Evolutionary conservation across 1,284 basidiomycete genomes (phyloP).

Genomic region (Ustilago shanxiensis): DNA sequence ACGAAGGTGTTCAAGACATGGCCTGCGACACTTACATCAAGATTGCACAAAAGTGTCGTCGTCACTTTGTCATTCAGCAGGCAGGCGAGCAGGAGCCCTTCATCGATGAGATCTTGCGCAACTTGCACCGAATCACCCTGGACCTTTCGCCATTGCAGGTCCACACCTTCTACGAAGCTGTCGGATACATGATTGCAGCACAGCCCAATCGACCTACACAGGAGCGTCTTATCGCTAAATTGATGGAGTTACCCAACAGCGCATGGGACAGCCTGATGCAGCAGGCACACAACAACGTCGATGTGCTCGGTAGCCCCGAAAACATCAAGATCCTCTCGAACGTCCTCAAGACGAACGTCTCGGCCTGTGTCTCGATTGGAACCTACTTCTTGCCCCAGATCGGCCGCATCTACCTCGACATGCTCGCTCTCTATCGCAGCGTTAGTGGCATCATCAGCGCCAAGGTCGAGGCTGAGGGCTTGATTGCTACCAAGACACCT

Average conservation of each 20-base stretch:
- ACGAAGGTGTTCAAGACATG: constrained; percentile 99
- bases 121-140: constrained; percentile 92
- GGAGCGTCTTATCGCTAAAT: constrained; percentile 91
- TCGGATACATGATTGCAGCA: constrained; percentile 99
- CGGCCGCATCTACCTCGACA: constrained; percentile 95
- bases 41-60: constrained; percentile 97
- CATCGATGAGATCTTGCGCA: constrained; percentile 95
- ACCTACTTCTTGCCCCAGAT: constrained; percentile 97
- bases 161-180: constrained; percentile 79
- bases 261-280: constrained; percentile 98
- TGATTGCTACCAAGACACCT: constrained; percentile 95
- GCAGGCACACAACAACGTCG: constrained; percentile 92
- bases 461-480: constrained; percentile 82
- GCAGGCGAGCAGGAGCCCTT: constrained; percentile 97
- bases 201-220: constrained; percentile 98
- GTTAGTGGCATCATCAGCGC: constrained; percentile 98
- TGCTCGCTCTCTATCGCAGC: constrained; percentile 97
- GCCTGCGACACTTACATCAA: constrained; percentile 99
- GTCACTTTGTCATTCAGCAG: constrained; percentile 99
- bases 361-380: constrained; percentile 96
- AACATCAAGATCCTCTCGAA: constrained; percentile 98
- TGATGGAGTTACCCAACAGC: constrained; percentile 98
- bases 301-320: constrained; percentile 89
- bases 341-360: constrained; percentile 98
- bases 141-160: constrained; percentile 94